These are phyloP conservation scores for Amanita exitialis DNA, from an alignment of 768 basidiomycete species.

Conservation along the genomic window DNA sequence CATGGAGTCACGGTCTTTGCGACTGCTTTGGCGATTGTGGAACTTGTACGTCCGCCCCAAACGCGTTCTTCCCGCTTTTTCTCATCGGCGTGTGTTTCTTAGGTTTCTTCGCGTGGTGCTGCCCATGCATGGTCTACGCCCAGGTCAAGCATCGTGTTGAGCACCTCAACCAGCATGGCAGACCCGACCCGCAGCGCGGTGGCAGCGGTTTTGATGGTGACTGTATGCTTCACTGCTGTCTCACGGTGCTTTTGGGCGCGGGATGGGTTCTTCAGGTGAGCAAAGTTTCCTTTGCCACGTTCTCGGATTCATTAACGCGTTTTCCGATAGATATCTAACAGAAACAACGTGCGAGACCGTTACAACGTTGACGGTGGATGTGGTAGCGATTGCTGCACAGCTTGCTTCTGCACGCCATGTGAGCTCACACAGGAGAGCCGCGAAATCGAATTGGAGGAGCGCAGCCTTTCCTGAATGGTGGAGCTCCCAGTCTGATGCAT, in stretches of 20 bases:
- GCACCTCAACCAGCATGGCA: constrained; percentile 23
- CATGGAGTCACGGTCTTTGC: constrained; percentile 21
- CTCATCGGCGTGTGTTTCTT: not conserved
- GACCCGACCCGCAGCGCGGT: constrained; percentile 26
- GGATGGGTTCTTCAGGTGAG: constrained; percentile 27
- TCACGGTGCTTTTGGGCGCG: constrained; percentile 19
- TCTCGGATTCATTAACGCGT: not conserved
- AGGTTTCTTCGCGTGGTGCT: constrained; percentile 28
- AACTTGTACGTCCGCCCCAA: constrained; percentile 14
- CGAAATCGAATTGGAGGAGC: no score
- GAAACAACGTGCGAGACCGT: constrained; percentile 28
- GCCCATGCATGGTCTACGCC: constrained; percentile 31
- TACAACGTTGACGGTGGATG: constrained; percentile 37
- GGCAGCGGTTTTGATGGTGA: constrained; percentile 20
- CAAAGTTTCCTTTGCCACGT: not conserved
- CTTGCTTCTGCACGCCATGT: constrained; percentile 3
- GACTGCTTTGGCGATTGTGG: constrained; percentile 16
- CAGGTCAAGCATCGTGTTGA: constrained; percentile 30
- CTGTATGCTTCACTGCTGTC: constrained; percentile 25
- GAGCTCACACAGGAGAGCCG: constrained; percentile 24
- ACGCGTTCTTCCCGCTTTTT: not conserved
- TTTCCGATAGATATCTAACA: constrained; percentile 18
- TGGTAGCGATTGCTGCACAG: constrained; percentile 27
- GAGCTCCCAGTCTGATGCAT: no score
- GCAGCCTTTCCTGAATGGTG: no score